Conservation (phyloP, 2,329 filamentous ascomycete genomes). For the Fusarium coicis region DNA sequence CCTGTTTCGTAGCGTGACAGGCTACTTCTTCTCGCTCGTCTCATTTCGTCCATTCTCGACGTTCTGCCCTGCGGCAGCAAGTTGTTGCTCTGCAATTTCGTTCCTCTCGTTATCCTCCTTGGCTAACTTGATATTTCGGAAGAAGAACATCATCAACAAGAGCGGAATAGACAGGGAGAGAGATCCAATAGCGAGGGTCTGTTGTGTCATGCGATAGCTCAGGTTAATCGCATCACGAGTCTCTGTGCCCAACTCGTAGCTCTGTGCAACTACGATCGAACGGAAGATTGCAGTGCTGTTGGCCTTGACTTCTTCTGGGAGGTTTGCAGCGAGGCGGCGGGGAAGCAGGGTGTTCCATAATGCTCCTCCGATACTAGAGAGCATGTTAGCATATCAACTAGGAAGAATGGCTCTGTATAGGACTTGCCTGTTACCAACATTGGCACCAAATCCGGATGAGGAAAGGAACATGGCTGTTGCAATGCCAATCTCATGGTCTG, state of each 20-base stretch:
- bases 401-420: fast-evolving
- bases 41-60: fast-evolving
- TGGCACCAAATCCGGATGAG: slow-evolving; percentile 43
- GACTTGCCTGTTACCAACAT: slow-evolving; percentile 44
- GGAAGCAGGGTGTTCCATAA: slow-evolving; percentile 47
- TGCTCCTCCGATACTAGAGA: slow-evolving; percentile 46
- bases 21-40: neutral
- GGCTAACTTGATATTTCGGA: slow-evolving; percentile 24
- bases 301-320: slow-evolving; percentile 23
- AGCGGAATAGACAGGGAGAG: slow-evolving; percentile 23
- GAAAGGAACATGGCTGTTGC: slow-evolving; percentile 50
- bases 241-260: slow-evolving; percentile 3
- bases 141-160: slow-evolving; percentile 32
- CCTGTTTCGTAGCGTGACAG: fast-evolving
- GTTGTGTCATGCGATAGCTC: slow-evolving; percentile 30
- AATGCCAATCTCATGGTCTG: slow-evolving; percentile 48
- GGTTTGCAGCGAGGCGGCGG: slow-evolving; percentile 32
- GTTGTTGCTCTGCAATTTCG: neutral
- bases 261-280: slow-evolving; percentile 40
- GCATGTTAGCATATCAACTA: neutral
- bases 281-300: slow-evolving; percentile 37
- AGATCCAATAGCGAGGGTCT: slow-evolving; percentile 31
- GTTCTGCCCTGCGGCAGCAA: neutral
- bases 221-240: slow-evolving; percentile 30
- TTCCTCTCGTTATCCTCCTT: slow-evolving; percentile 3